Percentiles rank a stretch among this genome's conserved stretches.
Conservation (phyloP, 352 stramenopile genomes). For the Phytophthora hybrid region DNA sequence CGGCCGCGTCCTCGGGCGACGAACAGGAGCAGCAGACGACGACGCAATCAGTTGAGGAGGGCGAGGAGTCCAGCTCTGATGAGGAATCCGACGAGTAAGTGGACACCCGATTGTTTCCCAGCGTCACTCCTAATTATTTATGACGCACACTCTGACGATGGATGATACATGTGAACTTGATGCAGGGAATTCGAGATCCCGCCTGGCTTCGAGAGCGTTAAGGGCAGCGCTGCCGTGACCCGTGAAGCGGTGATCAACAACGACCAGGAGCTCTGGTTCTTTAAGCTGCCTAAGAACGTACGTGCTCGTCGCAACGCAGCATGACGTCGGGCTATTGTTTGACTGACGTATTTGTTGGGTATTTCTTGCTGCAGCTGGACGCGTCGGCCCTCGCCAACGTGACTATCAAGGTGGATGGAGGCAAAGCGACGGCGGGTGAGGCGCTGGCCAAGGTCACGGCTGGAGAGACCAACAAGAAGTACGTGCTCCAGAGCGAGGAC, state of each 20-base stretch:
- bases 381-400: constrained; percentile 74
- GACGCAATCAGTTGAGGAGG: constrained; percentile 24
- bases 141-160: background rate
- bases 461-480: constrained; percentile 53
- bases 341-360: background rate
- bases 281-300: constrained; percentile 86
- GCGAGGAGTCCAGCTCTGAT: constrained; percentile 49
- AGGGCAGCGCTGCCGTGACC: constrained; percentile 64
- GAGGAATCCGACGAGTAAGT: constrained; percentile 69
- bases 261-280: constrained; percentile 90
- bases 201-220: constrained; percentile 70
- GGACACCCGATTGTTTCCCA: background rate
- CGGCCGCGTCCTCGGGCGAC: constrained; percentile 48
- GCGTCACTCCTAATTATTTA: constrained; percentile 7
- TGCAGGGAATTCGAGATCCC: constrained; percentile 85
- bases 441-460: constrained; percentile 55
- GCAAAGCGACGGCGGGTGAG: constrained; percentile 42
- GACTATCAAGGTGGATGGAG: constrained; percentile 65
- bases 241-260: constrained; percentile 66
- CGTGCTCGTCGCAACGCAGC: constrained; percentile 25
- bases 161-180: constrained; percentile 18
- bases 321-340: background rate
- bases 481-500: constrained; percentile 68
- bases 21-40: constrained; percentile 38
- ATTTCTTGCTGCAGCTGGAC: constrained; percentile 55